Evolutionary conservation across 805 yeast species (phyloP).

Genomic region (Saturnispora besseyi): DNA sequence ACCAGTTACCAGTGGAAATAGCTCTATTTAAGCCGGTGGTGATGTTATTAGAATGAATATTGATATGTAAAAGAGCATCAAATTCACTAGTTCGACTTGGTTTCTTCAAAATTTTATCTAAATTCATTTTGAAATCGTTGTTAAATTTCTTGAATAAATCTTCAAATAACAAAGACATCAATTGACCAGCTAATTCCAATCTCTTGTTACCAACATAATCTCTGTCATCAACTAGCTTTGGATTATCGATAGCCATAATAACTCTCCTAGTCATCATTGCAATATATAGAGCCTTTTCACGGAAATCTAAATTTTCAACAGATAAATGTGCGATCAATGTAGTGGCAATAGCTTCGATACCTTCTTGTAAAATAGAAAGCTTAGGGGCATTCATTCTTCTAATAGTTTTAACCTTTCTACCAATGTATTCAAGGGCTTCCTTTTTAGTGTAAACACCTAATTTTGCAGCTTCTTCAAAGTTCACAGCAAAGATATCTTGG

Average conservation of each 20-base stretch:
- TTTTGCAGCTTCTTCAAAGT: slow-evolving; percentile 88
- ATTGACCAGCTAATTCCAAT: slow-evolving; percentile 93
- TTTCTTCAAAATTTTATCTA: slow-evolving; percentile 87
- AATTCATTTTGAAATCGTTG: slow-evolving; percentile 85
- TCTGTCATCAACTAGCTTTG: slow-evolving; percentile 94
- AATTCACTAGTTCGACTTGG: slow-evolving; percentile 93
- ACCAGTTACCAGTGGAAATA: slow-evolving; percentile 98
- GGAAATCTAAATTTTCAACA: slow-evolving; percentile 71
- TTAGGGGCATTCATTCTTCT: slow-evolving; percentile 81
- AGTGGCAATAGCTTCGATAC: slow-evolving; percentile 92
- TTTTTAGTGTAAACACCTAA: slow-evolving; percentile 82
- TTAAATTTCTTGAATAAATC: slow-evolving; percentile 96
- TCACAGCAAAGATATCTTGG: slow-evolving; percentile 87
- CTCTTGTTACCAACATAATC: slow-evolving; percentile 98
- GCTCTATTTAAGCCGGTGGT: slow-evolving; percentile 94
- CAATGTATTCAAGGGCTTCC: slow-evolving; percentile 88
- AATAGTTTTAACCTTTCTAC: slow-evolving; percentile 84
- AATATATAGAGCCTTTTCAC: slow-evolving; percentile 88
- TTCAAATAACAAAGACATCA: slow-evolving; percentile 89
- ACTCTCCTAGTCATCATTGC: slow-evolving; percentile 97
- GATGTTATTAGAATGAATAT: slow-evolving; percentile 85
- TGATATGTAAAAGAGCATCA: slow-evolving; percentile 83
- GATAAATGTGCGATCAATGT: slow-evolving; percentile 93
- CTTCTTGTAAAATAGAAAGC: slow-evolving; percentile 78
- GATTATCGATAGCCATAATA: slow-evolving; percentile 88